Evolutionary conservation across 2,329 filamentous ascomycete genomes (phyloP), one percentile per base, ranked within the genome.

Genomic region (Aspergillus oerlinghausenensis): DNA sequence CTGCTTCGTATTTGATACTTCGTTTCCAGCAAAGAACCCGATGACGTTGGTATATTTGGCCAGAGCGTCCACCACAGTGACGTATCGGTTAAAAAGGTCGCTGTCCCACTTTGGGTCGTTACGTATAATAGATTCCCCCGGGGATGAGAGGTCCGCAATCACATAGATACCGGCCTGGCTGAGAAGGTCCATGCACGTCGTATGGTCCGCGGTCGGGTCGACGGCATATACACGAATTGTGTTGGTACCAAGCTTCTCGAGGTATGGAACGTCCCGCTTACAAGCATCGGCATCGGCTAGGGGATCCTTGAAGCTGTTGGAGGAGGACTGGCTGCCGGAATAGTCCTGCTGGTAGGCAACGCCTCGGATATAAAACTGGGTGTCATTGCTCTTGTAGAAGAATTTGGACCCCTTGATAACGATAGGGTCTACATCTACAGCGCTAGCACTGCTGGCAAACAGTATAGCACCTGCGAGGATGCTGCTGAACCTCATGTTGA

Each of bases 1-100:
- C 82, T 87, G 91, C 64, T 82, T 82, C 67, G 87, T 84, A 81
- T 96, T 95, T 65, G 91, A 89, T 61, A 97, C 93, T 78, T 97
- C 93, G 78, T 97, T 97, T 70, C 93, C 94, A 63, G 92, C 92
- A 74, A 97, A 97, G 87, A 97, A 97, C 64, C 93, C 93, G 60
- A 97, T 85, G 50, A 89, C 86, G 79, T 97, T 97, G 74, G 84
- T 83, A 82, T 95, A 97, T 71, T 88, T 80, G 63, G 83, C 80
- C 68, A 97, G 78, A 61, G 83, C 81, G 70, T 97, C 92, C 59
- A 97, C 79, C 57, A 97, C 93, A 19, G 76, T 77, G 56, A 86
- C 89, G 80, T 97, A 97, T 60, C 90, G 89, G 47, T 80, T 72
- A 77, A 87, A 96, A 50, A 96, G 82, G 4, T 82, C 81, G 52